Evolutionary conservation across 73 alveolate species (phyloP).

Genomic region (Breviolum minutum): DNA sequence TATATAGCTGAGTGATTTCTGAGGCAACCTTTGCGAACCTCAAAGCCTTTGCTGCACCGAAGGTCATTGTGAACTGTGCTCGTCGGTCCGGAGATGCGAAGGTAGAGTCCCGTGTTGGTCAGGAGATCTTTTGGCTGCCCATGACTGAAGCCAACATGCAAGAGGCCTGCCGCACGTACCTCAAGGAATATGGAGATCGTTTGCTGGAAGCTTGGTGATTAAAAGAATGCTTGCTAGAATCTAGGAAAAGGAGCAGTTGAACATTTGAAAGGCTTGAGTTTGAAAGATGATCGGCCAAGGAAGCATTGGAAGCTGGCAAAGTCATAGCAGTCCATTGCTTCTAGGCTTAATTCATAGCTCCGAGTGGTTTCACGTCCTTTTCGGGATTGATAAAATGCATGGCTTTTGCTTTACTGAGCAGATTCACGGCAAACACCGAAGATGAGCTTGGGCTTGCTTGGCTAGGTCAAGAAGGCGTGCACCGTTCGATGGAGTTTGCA

Average conservation of each 20-base stretch:
- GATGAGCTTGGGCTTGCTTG: background rate
- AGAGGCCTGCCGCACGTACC: slow-evolving; percentile 49
- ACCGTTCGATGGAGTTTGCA: slow-evolving; percentile 87
- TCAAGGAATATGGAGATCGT: slow-evolving; percentile 40
- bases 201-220: slow-evolving; percentile 11
- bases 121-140: slow-evolving; percentile 57
- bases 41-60: background rate
- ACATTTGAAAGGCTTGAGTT: too few relatives aligned
- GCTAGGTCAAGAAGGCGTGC: slow-evolving; percentile 86
- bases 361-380: background rate
- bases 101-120: slow-evolving; percentile 47
- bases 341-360: background rate
- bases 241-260: background rate
- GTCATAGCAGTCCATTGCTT: slow-evolving; percentile 74
- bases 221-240: background rate
- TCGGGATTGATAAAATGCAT: too few relatives aligned
- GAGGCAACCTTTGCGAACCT: too few relatives aligned
- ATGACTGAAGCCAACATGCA: slow-evolving; percentile 91
- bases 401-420: too few relatives aligned
- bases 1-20: too few relatives aligned
- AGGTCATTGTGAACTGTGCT: slow-evolving; percentile 63
- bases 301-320: slow-evolving; percentile 45
- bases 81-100: slow-evolving; percentile 75
- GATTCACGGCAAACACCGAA: too few relatives aligned
- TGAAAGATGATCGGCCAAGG: background rate